phyloP scores from a whole-genome alignment of 1,139 yeast species.

The Geotrichum restrictum region DNA sequence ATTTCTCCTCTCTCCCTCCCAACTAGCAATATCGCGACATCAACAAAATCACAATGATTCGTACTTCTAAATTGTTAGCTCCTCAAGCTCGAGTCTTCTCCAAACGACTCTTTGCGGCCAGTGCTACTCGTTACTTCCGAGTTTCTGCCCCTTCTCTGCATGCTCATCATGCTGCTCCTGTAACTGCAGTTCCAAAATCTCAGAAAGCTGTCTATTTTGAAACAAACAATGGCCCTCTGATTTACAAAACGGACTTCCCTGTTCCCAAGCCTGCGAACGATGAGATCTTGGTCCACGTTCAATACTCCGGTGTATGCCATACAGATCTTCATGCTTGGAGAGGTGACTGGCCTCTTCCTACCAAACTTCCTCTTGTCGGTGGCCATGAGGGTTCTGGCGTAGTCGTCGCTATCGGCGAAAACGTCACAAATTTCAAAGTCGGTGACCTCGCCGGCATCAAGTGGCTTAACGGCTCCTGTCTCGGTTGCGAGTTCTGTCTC shows the following conservation, averaged over 20 bases:
- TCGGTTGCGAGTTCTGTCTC: conserved; percentile 69
- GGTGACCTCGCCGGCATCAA: conserved; percentile 79
- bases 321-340: conserved; percentile 70
- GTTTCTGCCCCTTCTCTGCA: too few relatives aligned
- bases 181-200: conserved; percentile 47
- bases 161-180: not conserved
- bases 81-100: not conserved
- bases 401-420: conserved; percentile 66
- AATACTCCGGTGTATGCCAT: conserved; percentile 66
- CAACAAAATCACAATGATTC: too few relatives aligned
- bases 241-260: conserved; percentile 54
- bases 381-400: conserved; percentile 90
- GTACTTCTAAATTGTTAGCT: too few relatives aligned
- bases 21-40: too few relatives aligned
- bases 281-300: conserved; percentile 58
- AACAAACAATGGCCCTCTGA: conserved; percentile 59
- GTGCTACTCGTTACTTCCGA: too few relatives aligned
- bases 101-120: not conserved
- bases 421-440: conserved; percentile 64
- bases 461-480: conserved; percentile 67
- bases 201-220: conserved; percentile 74
- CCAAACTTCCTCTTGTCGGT: conserved; percentile 67
- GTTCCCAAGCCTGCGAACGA: conserved; percentile 59
- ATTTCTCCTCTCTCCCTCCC: too few relatives aligned
- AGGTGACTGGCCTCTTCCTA: conserved; percentile 66